phyloP scores from a whole-genome alignment of 768 basidiomycete species.

The Pleurotus citrinopileatus region DNA sequence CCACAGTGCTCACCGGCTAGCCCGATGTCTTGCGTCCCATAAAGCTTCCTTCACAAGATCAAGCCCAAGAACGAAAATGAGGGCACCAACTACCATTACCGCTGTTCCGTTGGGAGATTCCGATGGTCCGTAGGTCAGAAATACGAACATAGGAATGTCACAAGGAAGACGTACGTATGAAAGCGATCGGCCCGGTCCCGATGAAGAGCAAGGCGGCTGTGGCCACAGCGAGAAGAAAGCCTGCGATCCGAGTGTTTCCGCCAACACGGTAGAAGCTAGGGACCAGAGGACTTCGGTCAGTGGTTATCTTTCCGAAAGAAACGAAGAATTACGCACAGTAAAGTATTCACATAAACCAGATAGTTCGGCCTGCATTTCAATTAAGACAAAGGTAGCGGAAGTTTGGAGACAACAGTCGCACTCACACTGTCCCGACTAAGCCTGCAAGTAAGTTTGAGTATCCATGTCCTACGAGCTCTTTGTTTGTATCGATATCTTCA shows the following conservation, averaged over 20 bases:
- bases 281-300: not conserved
- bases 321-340: conserved; percentile 45
- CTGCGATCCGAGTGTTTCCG: conserved; percentile 79
- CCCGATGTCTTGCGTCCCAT: conserved; percentile 92
- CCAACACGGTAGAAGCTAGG: conserved; percentile 84
- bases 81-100: conserved; percentile 85
- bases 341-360: conserved; percentile 84
- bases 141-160: not conserved
- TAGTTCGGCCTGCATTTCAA: conserved; percentile 65
- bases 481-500: conserved; percentile 87
- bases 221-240: conserved; percentile 79
- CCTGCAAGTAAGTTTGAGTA: conserved; percentile 88
- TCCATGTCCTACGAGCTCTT: conserved; percentile 90
- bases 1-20: conserved; percentile 57
- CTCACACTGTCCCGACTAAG: conserved; percentile 75
- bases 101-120: too few relatives aligned
- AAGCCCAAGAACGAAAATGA: conserved; percentile 93
- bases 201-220: conserved; percentile 71
- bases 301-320: too few relatives aligned
- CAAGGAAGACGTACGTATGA: conserved; percentile 65
- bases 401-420: conserved; percentile 12
- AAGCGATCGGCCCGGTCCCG: conserved; percentile 89
- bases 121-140: too few relatives aligned
- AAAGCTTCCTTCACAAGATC: conserved; percentile 94
- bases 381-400: not conserved